Conservation (phyloP, 2,329 filamentous ascomycete species). For the Colletotrichum phormii region DNA sequence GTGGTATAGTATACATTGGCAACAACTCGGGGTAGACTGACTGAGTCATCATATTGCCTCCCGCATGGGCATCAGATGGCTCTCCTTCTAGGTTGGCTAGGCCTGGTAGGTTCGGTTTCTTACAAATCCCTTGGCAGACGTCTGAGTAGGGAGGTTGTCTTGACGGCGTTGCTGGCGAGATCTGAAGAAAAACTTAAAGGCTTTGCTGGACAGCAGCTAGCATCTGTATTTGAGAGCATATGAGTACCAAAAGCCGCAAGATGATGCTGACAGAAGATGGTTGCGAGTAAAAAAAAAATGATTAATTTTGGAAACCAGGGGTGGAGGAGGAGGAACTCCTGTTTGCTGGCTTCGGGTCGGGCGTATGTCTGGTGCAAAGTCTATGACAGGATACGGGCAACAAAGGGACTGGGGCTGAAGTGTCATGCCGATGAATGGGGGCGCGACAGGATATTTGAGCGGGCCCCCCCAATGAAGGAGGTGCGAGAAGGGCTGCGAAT, state of each 20-base stretch:
- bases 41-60: not conserved
- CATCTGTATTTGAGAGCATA: not conserved
- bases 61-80: not conserved
- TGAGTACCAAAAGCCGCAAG: not conserved
- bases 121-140: not conserved
- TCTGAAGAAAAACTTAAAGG: not conserved
- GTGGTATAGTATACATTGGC: not conserved
- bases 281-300: not conserved
- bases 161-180: not conserved
- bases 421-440: not conserved
- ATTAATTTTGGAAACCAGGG: not conserved
- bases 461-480: not conserved
- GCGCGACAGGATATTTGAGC: conserved; percentile 2
- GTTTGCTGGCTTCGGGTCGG: no score
- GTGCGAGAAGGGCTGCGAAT: not conserved
- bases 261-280: not conserved
- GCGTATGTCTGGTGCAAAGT: not conserved
- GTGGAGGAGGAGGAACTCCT: not conserved
- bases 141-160: not conserved
- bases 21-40: not conserved
- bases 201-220: not conserved
- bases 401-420: not conserved
- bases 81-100: not conserved
- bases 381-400: not conserved
- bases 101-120: not conserved